phyloP scores from a whole-genome alignment of 164 flowering plant genomes.

The Piper longum region DNA sequence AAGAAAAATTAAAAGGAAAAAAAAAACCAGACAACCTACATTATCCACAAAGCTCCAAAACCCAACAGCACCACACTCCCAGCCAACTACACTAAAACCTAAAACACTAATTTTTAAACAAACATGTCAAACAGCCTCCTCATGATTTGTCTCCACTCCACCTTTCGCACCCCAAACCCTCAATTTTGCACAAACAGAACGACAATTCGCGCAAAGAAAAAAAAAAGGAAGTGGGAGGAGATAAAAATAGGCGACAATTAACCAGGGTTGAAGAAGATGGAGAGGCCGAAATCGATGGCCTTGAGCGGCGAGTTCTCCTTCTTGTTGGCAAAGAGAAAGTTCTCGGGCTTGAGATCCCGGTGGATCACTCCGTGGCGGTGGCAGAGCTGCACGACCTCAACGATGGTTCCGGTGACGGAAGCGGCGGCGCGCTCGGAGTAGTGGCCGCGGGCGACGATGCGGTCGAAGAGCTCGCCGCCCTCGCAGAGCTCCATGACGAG shows the following conservation, averaged over 20 bases:
- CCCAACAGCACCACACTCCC: neutral
- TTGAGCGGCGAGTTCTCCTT: conserved; percentile 93
- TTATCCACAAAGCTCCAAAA: neutral
- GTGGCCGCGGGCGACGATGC: conserved; percentile 86
- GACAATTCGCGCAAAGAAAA: neutral
- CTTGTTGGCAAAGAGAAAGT: conserved; percentile 79
- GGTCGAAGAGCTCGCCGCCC: conserved; percentile 87
- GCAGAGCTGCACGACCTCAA: conserved; percentile 88
- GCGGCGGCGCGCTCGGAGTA: conserved; percentile 87
- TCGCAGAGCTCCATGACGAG: conserved; percentile 93
- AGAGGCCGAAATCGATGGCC: conserved; percentile 89
- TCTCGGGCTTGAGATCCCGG: conserved; percentile 91
- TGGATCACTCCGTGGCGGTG: conserved; percentile 91
- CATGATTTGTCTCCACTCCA: neutral
- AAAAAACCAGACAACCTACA: neutral
- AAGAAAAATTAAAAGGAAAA: too few relatives aligned
- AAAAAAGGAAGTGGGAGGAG: neutral
- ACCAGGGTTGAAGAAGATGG: conserved; percentile 98
- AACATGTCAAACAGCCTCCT: too few relatives aligned
- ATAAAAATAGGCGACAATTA: neutral
- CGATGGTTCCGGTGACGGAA: conserved; percentile 54
- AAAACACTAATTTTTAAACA: neutral
- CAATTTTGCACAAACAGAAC: neutral
- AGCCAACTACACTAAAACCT: neutral
- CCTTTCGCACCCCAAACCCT: neutral